phyloP scores from a whole-genome alignment of 768 basidiomycete species.

The Tylopilus rubrobrunneus region DNA sequence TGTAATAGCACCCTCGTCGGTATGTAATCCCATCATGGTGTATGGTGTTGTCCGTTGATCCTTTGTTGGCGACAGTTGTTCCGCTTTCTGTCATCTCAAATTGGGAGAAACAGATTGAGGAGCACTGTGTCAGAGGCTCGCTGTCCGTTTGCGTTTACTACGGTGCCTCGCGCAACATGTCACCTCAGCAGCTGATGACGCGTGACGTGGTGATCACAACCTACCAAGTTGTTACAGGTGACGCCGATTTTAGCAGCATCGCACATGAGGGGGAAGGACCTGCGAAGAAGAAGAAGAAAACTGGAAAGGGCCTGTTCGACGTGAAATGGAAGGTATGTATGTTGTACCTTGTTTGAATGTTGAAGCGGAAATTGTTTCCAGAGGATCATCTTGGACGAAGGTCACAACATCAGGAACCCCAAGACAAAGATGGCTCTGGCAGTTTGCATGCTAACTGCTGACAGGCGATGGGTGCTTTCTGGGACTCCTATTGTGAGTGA shows the following conservation, averaged over 20 bases:
- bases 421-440: conserved; percentile 81
- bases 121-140: conserved; percentile 57
- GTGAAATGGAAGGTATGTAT: conserved; percentile 74
- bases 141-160: conserved; percentile 67
- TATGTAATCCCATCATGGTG: conserved; percentile 21
- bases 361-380: conserved; percentile 21
- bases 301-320: conserved; percentile 54
- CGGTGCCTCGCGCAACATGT: conserved; percentile 58
- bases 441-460: conserved; percentile 55
- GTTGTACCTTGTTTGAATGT: background rate
- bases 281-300: conserved; percentile 56
- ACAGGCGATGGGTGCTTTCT: conserved; percentile 76
- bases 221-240: conserved; percentile 66
- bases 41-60: background rate
- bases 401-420: conserved; percentile 82
- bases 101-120: conserved; percentile 81
- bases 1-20: conserved; percentile 78
- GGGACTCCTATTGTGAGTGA: conserved; percentile 85
- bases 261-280: conserved; percentile 24
- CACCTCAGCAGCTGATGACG: conserved; percentile 53
- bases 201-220: conserved; percentile 84
- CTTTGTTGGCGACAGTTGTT: conserved; percentile 45
- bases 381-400: conserved; percentile 86
- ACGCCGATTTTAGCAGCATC: conserved; percentile 34
- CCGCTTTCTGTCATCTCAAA: conserved; percentile 85